These are phyloP conservation scores for Leccinum insolens DNA, from an alignment of 1,284 basidiomycete species.

Conservation along the genomic window DNA sequence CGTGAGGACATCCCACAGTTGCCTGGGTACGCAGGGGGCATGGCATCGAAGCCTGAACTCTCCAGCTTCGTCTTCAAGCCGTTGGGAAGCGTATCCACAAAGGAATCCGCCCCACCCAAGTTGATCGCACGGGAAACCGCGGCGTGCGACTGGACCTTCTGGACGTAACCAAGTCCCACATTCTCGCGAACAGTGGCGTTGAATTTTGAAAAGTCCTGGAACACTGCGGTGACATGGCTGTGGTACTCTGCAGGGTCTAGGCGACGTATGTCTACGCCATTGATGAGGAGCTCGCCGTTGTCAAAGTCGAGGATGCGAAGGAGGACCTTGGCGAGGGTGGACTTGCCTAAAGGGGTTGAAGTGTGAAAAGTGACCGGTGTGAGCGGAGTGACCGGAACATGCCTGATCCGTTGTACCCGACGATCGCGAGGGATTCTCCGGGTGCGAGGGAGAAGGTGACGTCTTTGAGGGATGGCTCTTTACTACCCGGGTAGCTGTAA, in stretches of 20 bases:
- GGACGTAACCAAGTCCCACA: constrained; percentile 74
- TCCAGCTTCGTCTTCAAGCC: constrained; percentile 72
- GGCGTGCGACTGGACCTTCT: constrained; percentile 50
- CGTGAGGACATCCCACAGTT: constrained; percentile 31
- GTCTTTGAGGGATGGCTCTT: constrained; percentile 63
- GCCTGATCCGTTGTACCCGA: constrained; percentile 83
- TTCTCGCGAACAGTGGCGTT: constrained; percentile 75
- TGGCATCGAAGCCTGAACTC: constrained; percentile 55
- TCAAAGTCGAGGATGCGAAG: constrained; percentile 78
- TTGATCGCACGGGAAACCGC: constrained; percentile 63
- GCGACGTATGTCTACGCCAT: constrained; percentile 65
- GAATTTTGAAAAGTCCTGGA: constrained; percentile 82
- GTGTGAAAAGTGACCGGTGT: constrained; percentile 3
- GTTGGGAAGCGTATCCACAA: constrained; percentile 64
- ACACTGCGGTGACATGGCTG: constrained; percentile 71
- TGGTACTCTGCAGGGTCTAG: constrained; percentile 72
- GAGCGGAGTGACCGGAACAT: constrained; percentile 28
- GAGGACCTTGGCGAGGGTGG: constrained; percentile 78
- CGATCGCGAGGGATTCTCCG: constrained; percentile 81
- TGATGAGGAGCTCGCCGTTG: constrained; percentile 64
- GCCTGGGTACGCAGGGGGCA: constrained; percentile 41
- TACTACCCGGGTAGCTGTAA: constrained; percentile 76
- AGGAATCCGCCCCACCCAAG: constrained; percentile 64
- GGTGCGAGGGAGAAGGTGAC: constrained; percentile 70
- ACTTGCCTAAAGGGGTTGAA: constrained; percentile 58